Percentiles rank a stretch among this genome's conserved stretches.
These are phyloP conservation scores for Erythrobasidium hasegawianum DNA, from an alignment of 1,284 basidiomycete species.

Conservation along the genomic window DNA sequence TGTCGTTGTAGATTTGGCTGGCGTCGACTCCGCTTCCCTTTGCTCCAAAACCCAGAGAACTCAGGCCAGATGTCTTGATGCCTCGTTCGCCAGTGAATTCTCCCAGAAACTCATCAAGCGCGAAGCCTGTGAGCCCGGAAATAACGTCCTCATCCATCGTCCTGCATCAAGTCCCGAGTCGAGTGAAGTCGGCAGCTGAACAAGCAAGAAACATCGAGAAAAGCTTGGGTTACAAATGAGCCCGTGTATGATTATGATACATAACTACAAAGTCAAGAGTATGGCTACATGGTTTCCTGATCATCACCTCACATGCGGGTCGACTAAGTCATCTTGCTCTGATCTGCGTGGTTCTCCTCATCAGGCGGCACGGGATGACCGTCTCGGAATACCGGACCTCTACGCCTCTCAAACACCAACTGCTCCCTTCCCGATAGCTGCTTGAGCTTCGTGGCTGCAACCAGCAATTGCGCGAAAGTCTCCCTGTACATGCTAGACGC, in stretches of 20 bases:
- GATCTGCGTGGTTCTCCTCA: too few species aligned
- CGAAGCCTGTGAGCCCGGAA: conserved; percentile 45
- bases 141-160: conserved; percentile 39
- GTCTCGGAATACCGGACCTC: conserved; percentile 1
- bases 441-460: conserved; percentile 48
- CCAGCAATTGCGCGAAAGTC: conserved; percentile 50
- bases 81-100: conserved; percentile 39
- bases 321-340: too few species aligned
- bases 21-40: conserved; percentile 44
- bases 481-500: conserved; percentile 45
- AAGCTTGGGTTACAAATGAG: too few species aligned
- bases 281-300: too few species aligned
- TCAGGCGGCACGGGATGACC: conserved; percentile 11
- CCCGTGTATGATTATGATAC: too few species aligned
- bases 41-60: conserved; percentile 44
- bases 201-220: too few species aligned
- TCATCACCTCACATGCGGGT: too few species aligned
- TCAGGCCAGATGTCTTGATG: conserved; percentile 43
- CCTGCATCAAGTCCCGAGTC: background rate
- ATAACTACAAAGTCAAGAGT: too few species aligned
- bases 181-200: too few species aligned
- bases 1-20: conserved; percentile 49
- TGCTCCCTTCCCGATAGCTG: conserved; percentile 49
- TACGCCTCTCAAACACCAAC: conserved; percentile 48
- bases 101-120: conserved; percentile 45